Base-by-base conservation (phyloP, 345 rosid species). In the Eucalyptus cladocalyx region DNA sequence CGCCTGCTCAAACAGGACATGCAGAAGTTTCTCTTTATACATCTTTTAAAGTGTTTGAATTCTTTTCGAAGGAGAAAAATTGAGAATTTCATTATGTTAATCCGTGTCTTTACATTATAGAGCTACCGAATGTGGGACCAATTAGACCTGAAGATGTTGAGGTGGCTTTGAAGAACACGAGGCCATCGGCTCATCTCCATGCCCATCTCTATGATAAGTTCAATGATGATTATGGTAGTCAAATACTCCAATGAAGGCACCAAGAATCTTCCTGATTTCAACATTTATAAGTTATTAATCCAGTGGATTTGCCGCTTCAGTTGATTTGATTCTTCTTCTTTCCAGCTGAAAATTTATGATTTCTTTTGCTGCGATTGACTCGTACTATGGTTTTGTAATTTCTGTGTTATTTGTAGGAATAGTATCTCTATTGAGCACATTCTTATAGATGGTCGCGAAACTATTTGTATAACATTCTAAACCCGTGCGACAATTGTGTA, bases 181-280 rank as follows among this genome's bases (percentile, higher is more conserved):
- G 99, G 90, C 99, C 99, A 26, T 97, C 98, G 2, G 99, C 99
- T 86, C 99, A 97, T 93, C 97, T 98, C 50, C 95, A 95, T 51
- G 96, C 97, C 37, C 97, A 96, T 87, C 96, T 95, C 56, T 97
- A 97, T 8, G 98, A 95, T 60, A 97, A 96, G 94, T 98, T 98
- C 89, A 98, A 97, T 90, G 94, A 91, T 7, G 99, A 98, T 88
- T 96, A 98, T 89, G 99, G 99, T 51, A 97, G 99, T 92, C 99
- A 98, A 50, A 94, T 97, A 88, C 94, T 95, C 60, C 93, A 92
- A 58, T 96, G 94, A 94, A 86, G 91, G 92, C 87, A 86, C 67
- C 50, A 65, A 11, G 9, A 16, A 42, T 65, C 65, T 58, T 58
- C 87, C 32, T 65, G 24, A 56, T 28, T 65, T 40, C 51, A 48